Conservation (phyloP, 495 filamentous ascomycete species). For the Penicillium chermesinum region DNA sequence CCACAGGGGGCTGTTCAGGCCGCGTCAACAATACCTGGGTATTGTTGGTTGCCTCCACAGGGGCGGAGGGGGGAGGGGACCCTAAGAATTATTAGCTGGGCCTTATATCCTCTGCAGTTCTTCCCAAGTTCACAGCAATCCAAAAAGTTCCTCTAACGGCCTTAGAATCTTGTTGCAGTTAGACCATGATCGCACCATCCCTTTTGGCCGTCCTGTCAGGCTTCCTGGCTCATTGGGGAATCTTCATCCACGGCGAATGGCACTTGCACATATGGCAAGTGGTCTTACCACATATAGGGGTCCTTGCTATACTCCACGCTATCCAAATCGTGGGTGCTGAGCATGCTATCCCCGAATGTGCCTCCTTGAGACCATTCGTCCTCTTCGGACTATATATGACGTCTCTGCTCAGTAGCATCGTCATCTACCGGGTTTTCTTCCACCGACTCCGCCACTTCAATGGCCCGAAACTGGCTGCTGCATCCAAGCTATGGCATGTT, state of each 20-base stretch:
- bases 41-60: too few relatives aligned
- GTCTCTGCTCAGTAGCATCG: conserved; percentile 41
- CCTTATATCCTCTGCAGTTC: too few relatives aligned
- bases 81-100: too few relatives aligned
- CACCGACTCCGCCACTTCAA: conserved; percentile 34
- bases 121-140: too few relatives aligned
- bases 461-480: conserved; percentile 32
- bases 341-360: not conserved
- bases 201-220: conserved; percentile 1
- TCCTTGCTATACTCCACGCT: not conserved
- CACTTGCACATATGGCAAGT: conserved; percentile 13
- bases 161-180: not conserved
- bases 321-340: not conserved
- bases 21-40: too few relatives aligned
- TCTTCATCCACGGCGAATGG: conserved; percentile 26
- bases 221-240: conserved; percentile 13
- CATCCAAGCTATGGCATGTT: conserved; percentile 47
- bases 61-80: too few relatives aligned
- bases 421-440: conserved; percentile 40
- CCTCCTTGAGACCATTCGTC: not conserved
- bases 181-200: not conserved
- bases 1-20: too few relatives aligned
- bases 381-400: conserved; percentile 1
- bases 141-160: too few relatives aligned
- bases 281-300: conserved; percentile 7